Evolutionary conservation across 495 filamentous ascomycete genomes (phyloP), one percentile per base, ranked within the genome.

Genomic region (Letharia lupina): DNA sequence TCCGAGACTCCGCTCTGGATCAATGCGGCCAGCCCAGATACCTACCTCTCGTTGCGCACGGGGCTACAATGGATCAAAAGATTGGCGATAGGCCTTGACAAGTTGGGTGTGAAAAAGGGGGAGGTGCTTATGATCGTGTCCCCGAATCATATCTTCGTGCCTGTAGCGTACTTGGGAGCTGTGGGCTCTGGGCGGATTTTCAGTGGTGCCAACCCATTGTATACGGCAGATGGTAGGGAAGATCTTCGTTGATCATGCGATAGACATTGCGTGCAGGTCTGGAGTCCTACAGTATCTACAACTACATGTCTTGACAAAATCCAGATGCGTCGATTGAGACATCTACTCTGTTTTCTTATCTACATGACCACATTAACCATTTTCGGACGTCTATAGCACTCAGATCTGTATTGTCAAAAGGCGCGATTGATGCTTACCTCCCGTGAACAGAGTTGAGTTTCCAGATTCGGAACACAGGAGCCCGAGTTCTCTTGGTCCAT

Each of bases 181-280:
- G 84, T 88, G 67, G 96, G 91, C 87, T 89, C 92, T 0, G 92
- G 92, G 45, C 92, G 90, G 37, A 78, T 87, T 52, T 74, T 91
- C 31, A 90, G 87, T 7, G 89, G 93, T 0, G 91, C 91, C 20
- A 97, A 97, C 72, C 93, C 93, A n/a, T 82, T 83, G 1, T 97
- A 96, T 77, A 94, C 88, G 3, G 84, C 80, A 28, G 86, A 96
- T n/a, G 68, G 68, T 69, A 52, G 31, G 60, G 45, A 31, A 33
- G 31, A 64, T 7, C 31, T 62, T 28, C 18, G 31, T 31, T 3
- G 23, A 41, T 35, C 33, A 23, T 41, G 28, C 41, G 39, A 35
- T 23, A n/a, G 41, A 56, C 15, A 48, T 35, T 16, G 10, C 13
- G 1, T 48, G 13, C 11, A 33, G 42, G 7, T 11, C 8, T 28